Evolutionary conservation across 2,329 filamentous ascomycete species (phyloP), one percentile per base, ranked within the genome.

Genomic region (Hypoxylon sp.): DNA sequence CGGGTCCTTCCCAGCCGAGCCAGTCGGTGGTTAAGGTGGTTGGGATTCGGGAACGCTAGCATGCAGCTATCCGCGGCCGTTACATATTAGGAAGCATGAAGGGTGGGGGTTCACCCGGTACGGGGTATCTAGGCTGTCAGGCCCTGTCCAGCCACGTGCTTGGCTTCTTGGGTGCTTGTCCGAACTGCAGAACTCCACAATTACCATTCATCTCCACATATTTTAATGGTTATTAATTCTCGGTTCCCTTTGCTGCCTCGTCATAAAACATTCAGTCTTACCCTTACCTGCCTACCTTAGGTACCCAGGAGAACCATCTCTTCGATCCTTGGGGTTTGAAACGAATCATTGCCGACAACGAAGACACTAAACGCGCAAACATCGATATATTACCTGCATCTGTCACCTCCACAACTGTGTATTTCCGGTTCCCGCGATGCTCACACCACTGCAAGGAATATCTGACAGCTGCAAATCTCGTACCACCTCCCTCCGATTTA

Each of bases 381-480:
- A 48, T 42, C 24, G 17, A 10, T 58, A 53, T 19, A 26, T 46
- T 44, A 50, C 31, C 29, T 24, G 31, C 33, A 56, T 31, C 22
- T 55, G 55, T 17, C n/a, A 54, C 37, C 31, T 46, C 22, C 9
- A 33, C 46, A 39, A 13, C 29, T 47, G 35, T 37, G 51, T 22
- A 48, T 50, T 22, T 17, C 42, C 55, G 55, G 26, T n/a, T 51
- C 50, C 61, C 61, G 26, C 61, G 56, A 29, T 42, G 17, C 48
- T 26, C 29, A 37, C 35, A 37, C 8, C 31, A 39, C 48, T 59
- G 54, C 44, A 61, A 46, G 39, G 24, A 44, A 58, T 61, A 68
- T 70, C 57, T 70, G 62, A 66, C 68, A 68, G 54, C 58, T 68
- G 63, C 68, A 68, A 65, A 66, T 68, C 65, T 70, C 62, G 68